A percentile compares a stretch with the other conserved stretches of the same genome.
These are phyloP conservation scores for Collybiopsis confluens DNA, from an alignment of 768 basidiomycete genomes.

Conservation along the genomic window DNA sequence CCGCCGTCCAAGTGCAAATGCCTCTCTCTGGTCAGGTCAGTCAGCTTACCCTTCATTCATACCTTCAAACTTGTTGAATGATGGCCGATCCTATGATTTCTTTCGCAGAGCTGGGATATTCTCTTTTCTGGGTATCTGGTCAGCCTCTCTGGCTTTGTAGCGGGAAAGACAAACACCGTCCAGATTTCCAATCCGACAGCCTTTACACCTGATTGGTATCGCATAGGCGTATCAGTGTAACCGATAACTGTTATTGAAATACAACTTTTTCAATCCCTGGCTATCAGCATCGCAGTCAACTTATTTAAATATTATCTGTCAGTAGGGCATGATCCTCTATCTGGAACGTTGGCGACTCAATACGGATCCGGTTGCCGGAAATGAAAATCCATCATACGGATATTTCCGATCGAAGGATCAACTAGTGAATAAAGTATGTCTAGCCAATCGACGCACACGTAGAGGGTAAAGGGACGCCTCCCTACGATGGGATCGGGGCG, in stretches of 20 bases:
- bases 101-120: constrained; percentile 49
- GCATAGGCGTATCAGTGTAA: constrained; percentile 28
- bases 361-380: no score
- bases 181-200: constrained; percentile 39
- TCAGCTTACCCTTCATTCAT: neutral
- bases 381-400: no score
- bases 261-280: neutral
- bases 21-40: constrained; percentile 44
- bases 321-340: no score
- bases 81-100: neutral
- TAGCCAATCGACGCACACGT: no score
- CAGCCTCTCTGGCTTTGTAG: constrained; percentile 36
- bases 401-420: no score
- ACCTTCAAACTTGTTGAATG: neutral
- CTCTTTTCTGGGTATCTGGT: constrained; percentile 36
- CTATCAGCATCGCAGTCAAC: no score
- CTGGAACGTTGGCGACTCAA: neutral
- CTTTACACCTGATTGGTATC: constrained; percentile 38
- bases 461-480: no score
- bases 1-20: constrained; percentile 39
- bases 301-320: no score
- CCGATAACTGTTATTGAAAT: neutral
- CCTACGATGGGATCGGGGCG: no score
- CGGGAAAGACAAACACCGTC: constrained; percentile 41
- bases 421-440: no score